Evolutionary conservation across 2,329 filamentous ascomycete genomes (phyloP).

Genomic region (Colletotrichum chrysophilum): DNA sequence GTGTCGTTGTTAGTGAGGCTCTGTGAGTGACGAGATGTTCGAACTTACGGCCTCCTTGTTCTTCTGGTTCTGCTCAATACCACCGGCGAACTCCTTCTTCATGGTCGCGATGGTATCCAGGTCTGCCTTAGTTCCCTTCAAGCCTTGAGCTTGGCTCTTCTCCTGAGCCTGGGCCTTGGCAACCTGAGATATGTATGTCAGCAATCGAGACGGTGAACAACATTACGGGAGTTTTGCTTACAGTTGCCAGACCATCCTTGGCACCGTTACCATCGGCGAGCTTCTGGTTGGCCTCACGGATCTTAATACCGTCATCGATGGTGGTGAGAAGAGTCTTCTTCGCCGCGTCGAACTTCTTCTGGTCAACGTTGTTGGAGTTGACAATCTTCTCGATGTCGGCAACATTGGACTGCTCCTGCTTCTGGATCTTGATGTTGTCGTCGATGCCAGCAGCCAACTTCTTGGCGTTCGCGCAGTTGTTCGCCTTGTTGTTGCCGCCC

Average conservation of each 20-base stretch:
- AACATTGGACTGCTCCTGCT: slow-evolving; percentile 24
- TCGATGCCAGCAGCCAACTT: slow-evolving; percentile 27
- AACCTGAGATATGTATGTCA: not conserved
- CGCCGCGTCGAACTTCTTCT: slow-evolving; percentile 17
- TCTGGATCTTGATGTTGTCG: slow-evolving; percentile 27
- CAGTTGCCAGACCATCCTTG: slow-evolving; percentile 19
- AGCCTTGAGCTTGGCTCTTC: not conserved
- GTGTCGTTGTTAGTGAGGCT: not conserved
- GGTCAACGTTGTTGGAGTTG: slow-evolving; percentile 4
- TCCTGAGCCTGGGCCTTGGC: not conserved
- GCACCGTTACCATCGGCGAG: slow-evolving; percentile 23
- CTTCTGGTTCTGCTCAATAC: slow-evolving; percentile 23
- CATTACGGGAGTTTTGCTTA: not conserved
- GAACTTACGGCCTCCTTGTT: not conserved
- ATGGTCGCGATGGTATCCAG: not conserved
- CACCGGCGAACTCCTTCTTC: slow-evolving; percentile 20
- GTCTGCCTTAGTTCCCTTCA: not conserved
- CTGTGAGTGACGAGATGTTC: rapidly evolving
- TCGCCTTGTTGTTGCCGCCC: not conserved
- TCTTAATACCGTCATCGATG: slow-evolving; percentile 26
- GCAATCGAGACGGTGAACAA: not conserved
- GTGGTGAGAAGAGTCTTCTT: slow-evolving; percentile 23
- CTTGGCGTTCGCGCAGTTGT: slow-evolving; percentile 19
- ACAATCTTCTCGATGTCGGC: slow-evolving; percentile 11
- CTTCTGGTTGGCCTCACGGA: slow-evolving; percentile 26